Evolutionary conservation across 2,329 filamentous ascomycete genomes (phyloP).

Genomic region (Pseudogymnoascus sp.): DNA sequence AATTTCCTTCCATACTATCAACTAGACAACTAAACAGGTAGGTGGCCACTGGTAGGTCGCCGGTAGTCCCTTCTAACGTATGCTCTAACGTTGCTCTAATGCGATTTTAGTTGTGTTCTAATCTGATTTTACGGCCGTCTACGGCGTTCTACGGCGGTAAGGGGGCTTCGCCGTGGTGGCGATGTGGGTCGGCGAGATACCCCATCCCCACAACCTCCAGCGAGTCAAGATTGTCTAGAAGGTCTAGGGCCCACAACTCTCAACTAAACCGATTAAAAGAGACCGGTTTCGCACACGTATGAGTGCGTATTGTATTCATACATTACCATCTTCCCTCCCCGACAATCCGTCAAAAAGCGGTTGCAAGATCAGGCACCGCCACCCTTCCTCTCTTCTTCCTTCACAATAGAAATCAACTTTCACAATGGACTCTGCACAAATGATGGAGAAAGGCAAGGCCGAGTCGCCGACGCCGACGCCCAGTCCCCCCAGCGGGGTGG

Average conservation of each 20-base stretch:
- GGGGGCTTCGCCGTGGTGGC: constrained; percentile 2
- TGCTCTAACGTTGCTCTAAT: constrained; percentile 1
- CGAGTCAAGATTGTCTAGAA: constrained; percentile 7
- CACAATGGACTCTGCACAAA: not conserved
- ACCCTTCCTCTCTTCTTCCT: not conserved
- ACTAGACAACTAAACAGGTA: not conserved
- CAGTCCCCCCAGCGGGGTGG: not conserved
- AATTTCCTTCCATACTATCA: constrained; percentile 5
- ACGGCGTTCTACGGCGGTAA: not conserved
- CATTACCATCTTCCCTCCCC: not conserved
- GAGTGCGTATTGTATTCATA: not conserved
- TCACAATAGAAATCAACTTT: not conserved
- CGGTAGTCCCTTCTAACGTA: not conserved
- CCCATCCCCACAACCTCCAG: not conserved
- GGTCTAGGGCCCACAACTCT: not conserved
- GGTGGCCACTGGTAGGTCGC: not conserved
- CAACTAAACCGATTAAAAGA: constrained; percentile 1
- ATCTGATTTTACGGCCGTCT: not conserved
- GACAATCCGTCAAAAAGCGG: constrained; percentile 1
- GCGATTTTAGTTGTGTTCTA: not conserved
- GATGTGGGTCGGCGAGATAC: not conserved
- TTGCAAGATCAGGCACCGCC: not conserved
- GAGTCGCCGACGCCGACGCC: not conserved
- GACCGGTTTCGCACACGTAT: not conserved
- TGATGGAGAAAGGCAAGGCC: not conserved